A percentile compares a stretch with the other conserved stretches of the same genome.
Conservation (phyloP, 768 basidiomycete genomes). For the Macrolepiota fuliginosa region DNA sequence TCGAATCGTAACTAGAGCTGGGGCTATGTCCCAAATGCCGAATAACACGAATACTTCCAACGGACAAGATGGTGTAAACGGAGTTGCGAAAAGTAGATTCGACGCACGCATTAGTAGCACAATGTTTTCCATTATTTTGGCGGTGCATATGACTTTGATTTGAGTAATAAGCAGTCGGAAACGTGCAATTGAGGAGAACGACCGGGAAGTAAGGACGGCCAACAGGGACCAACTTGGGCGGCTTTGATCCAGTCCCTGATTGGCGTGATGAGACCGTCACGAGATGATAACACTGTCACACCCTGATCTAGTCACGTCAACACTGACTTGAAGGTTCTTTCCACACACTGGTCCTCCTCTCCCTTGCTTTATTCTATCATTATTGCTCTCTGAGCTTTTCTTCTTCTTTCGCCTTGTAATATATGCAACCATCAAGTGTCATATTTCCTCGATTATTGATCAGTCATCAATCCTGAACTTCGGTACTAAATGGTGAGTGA, state of each 20-base stretch:
- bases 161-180: not conserved
- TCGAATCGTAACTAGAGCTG: not conserved
- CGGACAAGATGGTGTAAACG: not conserved
- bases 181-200: too few relatives aligned
- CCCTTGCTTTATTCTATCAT: conserved; percentile 16
- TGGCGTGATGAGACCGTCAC: not conserved
- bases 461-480: not conserved
- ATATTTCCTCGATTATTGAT: not conserved
- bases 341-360: not conserved
- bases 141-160: not conserved
- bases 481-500: not conserved
- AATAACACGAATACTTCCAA: not conserved
- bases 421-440: not conserved
- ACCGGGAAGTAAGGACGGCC: too few relatives aligned
- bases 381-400: conserved; percentile 12
- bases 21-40: not conserved
- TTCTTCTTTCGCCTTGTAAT: conserved; percentile 9
- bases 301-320: conserved; percentile 3
- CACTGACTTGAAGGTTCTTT: not conserved
- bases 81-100: not conserved
- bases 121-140: not conserved
- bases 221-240: not conserved
- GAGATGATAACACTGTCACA: conserved; percentile 10
- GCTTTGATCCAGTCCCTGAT: not conserved
- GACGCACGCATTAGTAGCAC: not conserved